phyloP scores from a whole-genome alignment of 352 stramenopile species.

The Plasmopara viticola region DNA sequence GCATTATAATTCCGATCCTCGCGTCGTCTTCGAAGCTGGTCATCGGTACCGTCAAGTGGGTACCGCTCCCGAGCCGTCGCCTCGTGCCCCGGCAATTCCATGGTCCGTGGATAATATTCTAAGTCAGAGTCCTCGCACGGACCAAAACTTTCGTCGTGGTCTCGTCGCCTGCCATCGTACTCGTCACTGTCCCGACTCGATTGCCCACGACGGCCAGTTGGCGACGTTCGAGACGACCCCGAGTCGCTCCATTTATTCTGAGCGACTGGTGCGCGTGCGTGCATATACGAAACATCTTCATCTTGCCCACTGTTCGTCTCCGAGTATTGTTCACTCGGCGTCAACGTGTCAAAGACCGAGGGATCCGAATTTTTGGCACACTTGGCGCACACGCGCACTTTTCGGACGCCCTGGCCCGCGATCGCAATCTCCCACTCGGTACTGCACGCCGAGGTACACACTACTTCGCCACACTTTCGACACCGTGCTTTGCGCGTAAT shows the following conservation, averaged over 20 bases:
- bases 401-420: slow-evolving; percentile 34
- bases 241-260: slow-evolving; percentile 22
- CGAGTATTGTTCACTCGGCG: slow-evolving; percentile 23
- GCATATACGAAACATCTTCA: slow-evolving; percentile 21
- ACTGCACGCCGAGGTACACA: slow-evolving; percentile 49
- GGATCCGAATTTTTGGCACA: slow-evolving; percentile 35
- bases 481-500: slow-evolving; percentile 61
- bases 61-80: slow-evolving; percentile 17
- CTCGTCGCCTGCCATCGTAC: slow-evolving; percentile 13
- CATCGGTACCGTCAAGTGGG: slow-evolving; percentile 5
- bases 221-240: slow-evolving; percentile 11
- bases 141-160: slow-evolving; percentile 13
- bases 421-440: slow-evolving; percentile 51
- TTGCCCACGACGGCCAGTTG: slow-evolving; percentile 1
- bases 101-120: slow-evolving; percentile 15
- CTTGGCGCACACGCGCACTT: slow-evolving; percentile 55
- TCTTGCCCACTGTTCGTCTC: slow-evolving; percentile 29
- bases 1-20: slow-evolving; percentile 24
- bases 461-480: slow-evolving; percentile 69
- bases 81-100: slow-evolving; percentile 15
- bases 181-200: slow-evolving; percentile 13
- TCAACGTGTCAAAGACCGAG: slow-evolving; percentile 21
- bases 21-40: neutral
- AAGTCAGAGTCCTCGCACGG: slow-evolving; percentile 18
- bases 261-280: slow-evolving; percentile 25